Evolutionary conservation across 2,329 filamentous ascomycete genomes (phyloP).

Genomic region (Mollisiaceae sp.): DNA sequence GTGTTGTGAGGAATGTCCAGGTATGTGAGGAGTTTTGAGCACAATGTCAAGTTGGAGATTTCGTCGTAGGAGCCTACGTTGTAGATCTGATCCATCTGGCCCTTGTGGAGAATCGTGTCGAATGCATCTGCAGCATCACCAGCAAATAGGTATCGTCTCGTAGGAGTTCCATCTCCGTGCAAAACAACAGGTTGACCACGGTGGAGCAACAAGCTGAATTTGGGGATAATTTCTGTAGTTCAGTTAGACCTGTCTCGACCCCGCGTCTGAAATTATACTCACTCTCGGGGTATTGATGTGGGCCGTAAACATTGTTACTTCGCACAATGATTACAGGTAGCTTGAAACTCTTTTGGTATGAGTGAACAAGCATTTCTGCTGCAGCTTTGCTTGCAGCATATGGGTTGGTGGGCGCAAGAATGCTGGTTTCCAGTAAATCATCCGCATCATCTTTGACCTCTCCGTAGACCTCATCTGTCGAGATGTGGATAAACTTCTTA

Average conservation of each 20-base stretch:
- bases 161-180: conserved; percentile 77
- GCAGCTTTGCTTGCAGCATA: conserved; percentile 83
- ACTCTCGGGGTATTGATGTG: conserved; percentile 86
- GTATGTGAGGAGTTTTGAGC: conserved; percentile 65
- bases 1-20: conserved; percentile 61
- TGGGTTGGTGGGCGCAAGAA: conserved; percentile 80
- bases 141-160: conserved; percentile 77
- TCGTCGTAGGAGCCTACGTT: conserved; percentile 82
- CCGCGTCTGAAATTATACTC: conserved; percentile 43
- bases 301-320: conserved; percentile 86
- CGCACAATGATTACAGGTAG: conserved; percentile 80
- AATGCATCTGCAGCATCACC: conserved; percentile 82
- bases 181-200: conserved; percentile 70
- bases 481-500: conserved; percentile 79
- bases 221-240: conserved; percentile 76
- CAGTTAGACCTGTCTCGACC: conserved; percentile 23
- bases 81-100: conserved; percentile 76
- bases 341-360: conserved; percentile 84
- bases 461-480: conserved; percentile 85
- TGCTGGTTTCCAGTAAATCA: conserved; percentile 74
- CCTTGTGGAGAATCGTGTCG: conserved; percentile 82
- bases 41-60: conserved; percentile 75
- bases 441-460: conserved; percentile 76
- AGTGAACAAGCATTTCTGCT: conserved; percentile 84
- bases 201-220: conserved; percentile 76